Evolutionary conservation across 306 rosid genomes (phyloP), one percentile per base, ranked within the genome.

Genomic region (Hylodesmum podocarpum): DNA sequence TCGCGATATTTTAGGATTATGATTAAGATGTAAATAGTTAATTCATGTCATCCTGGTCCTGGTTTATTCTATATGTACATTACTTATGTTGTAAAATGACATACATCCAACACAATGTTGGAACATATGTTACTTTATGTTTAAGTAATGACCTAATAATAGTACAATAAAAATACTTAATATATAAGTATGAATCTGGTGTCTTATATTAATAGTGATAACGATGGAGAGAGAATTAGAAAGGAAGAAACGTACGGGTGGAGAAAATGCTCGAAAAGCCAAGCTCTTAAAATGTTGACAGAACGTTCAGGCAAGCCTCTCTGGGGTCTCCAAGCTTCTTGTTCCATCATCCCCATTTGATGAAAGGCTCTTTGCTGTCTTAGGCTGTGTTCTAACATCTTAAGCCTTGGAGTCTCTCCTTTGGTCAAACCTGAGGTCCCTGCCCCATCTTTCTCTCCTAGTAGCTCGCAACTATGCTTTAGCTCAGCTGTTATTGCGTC

Each of bases 291-390:
- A 81, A 96, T 87, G 90, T 87, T 93, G 88, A 96, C 99, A 72
- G 99, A 96, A 10, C 99, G 89, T 80, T 96, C 99, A 24, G 99
- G 99, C 80, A 96, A 84, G 53, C 99, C 99, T 66, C 99, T 84
- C 49, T 96, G 99, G 12, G 99, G 99, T 73, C 99, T 80, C 99
- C 99, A 96, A 67, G 99, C 99, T 80, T 96, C 99, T 78, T 93
- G 99, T 34, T 96, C 99, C 96, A 96, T 88, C 96, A 96, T 91
- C 1, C 99, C 99, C 85, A 96, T 96, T 39, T 93, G 97, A 21
- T 96, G 94, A 74, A 91, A 96, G 21, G 97, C 97, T 83, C 97
- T 88, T 73, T 96, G 98, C 65, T 96, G 98, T 27, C 99, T 86
- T 2, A 96, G 78, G 82, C 98, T 96, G 80, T 89, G 96, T 57